Base-by-base conservation (phyloP, 345 rosid species). In the Theobroma cacao region DNA sequence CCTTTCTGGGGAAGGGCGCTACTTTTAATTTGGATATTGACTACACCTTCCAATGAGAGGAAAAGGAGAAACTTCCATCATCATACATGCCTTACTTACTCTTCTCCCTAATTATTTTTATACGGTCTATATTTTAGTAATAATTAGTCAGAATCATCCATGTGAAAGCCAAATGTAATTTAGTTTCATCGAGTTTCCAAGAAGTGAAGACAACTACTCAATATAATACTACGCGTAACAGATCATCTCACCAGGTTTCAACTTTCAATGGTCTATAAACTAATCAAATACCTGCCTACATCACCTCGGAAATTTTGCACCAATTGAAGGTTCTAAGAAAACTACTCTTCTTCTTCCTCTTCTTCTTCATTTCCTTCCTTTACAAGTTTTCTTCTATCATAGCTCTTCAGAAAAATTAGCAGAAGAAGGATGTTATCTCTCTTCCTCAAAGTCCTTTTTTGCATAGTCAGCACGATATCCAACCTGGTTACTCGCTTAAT, bases 371-470 rank as follows among this genome's bases (percentile, higher is more conserved):
- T 2, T 65, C 1, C 70, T 65, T 65, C 22, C 2, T 28, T 28
- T n/a, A 2, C 40, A 48, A 72, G 15, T n/a, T 2, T 62, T 1
- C n/a, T 1, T 28, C 18, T 31, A 26, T 48, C 1, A 12, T 48
- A 3, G 36, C 60, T 52, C 7, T 14, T 30, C 26, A 15, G n/a
- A 50, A 71, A 40, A 67, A 4, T 24, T 41, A 67, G 12, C 53
- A 5, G 20, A 24, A 67, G 20, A 45, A 40, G n/a, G n/a, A 88
- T 89, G 89, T 22, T 74, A n/a, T 79, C 74, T 28, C 5, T 80
- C 2, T 48, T 85, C 1, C 11, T 84, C 36, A 86, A 77, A 41
- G 3, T 85, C 28, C 61, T 86, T 59, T 84, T 83, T 77, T 79
- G 41, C 64, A 3, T 75, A 11, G 41, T 82, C 20, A 73, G 33